Evolutionary conservation across 495 filamentous ascomycete genomes (phyloP), one percentile per base, ranked within the genome.

Genomic region (Articulospora tetracladia): DNA sequence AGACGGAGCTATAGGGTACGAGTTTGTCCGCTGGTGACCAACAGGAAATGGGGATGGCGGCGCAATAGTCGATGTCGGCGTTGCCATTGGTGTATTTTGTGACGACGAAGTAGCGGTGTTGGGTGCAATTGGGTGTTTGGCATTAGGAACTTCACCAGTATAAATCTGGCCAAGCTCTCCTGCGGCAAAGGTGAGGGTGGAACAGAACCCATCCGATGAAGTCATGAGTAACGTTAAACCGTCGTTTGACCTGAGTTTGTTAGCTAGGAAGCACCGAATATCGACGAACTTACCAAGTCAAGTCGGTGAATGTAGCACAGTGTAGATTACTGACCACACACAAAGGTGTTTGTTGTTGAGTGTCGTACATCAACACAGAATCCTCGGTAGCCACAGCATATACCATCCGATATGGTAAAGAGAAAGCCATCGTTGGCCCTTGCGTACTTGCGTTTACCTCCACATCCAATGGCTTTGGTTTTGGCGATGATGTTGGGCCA

Each of bases 301-400:
- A 72, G 73, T 99, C 95, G 1, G 95, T 98, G 66, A 99, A 99
- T 0, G 93, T 97, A 7, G 95, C 92, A 72, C 91, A 96, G 64
- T 99, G 95, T 51, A 99, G 68, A 67, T 99, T 99, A 81, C 91
- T 97, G 22, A 98, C 92, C 19, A 97, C 76, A 72, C 89, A 94
- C 26, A 99, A 77, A 3, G 95, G 94, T 2, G 91, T 94, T 61
- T 91, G 85, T 66, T 99, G 95, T 67, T 99, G 95, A 0, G 95
- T 99, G 70, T 99, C 95, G 72, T 98, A 98, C 27, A 99, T 80
- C 34, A 96, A 74, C n/a, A 99, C 86, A 0, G 95, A 89, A 71
- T 99, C 95, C 69, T 97, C 92, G 0, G 95, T 99, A 17, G 94
- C 95, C 48, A 99, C 94, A 6, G 93, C 94, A 75, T 98, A 99